Evolutionary conservation across 106 monocot species (phyloP).

Genomic region (Apostasia ramifera): DNA sequence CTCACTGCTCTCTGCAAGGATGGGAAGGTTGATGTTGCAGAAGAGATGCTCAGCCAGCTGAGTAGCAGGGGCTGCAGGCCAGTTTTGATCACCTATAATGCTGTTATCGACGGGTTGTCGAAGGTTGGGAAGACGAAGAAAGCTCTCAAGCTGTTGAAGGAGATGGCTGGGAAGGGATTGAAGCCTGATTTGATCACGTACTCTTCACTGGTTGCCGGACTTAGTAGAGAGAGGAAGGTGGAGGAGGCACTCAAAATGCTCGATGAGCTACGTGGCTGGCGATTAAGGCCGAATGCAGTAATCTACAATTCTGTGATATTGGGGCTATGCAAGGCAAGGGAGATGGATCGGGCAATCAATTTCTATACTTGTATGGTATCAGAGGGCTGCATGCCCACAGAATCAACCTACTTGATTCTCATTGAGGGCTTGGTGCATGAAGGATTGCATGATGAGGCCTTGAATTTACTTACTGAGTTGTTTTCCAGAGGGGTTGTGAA

Average conservation of each 20-base stretch:
- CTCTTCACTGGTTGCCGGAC: constrained; percentile 58
- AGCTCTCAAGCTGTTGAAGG: constrained; percentile 52
- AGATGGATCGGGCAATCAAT: constrained; percentile 69
- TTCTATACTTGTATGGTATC: constrained; percentile 67
- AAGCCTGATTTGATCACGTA: constrained; percentile 75
- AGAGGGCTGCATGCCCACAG: constrained; percentile 66
- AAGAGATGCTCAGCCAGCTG: constrained; percentile 62
- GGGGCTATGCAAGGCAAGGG: constrained; percentile 61
- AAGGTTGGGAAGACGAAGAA: constrained; percentile 45
- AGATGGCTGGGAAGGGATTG: constrained; percentile 65
- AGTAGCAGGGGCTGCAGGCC: constrained; percentile 62
- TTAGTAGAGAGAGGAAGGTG: constrained; percentile 73
- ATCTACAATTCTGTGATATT: constrained; percentile 63
- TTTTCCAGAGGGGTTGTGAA: constrained; percentile 68
- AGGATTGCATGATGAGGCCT: constrained; percentile 64
- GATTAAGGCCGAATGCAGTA: constrained; percentile 47
- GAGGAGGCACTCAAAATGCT: constrained; percentile 55
- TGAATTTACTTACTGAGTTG: constrained; percentile 55
- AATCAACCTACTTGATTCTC: constrained; percentile 77
- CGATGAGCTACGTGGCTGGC: constrained; percentile 36
- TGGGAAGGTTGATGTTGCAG: constrained; percentile 66
- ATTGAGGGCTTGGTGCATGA: constrained; percentile 70
- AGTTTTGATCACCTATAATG: constrained; percentile 71
- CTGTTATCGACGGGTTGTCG: constrained; percentile 71
- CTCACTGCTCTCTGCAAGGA: constrained; percentile 78